Evolutionary conservation across 768 basidiomycete genomes (phyloP), one percentile per base, ranked within the genome.

Genomic region (Naganishia randhawae): DNA sequence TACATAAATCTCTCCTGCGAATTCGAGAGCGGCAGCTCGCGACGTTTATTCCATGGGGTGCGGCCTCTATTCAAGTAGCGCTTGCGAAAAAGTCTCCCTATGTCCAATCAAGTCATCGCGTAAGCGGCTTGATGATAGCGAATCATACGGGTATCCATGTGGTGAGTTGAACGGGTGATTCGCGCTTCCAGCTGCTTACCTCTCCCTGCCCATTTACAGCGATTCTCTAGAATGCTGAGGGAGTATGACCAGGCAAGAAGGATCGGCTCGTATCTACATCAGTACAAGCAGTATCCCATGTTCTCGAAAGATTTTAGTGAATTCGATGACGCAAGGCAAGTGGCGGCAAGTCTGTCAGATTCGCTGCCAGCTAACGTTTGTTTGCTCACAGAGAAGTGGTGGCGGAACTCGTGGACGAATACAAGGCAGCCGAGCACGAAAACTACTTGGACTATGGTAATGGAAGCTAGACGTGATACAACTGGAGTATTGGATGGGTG

Each of bases 121-220:
- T 98, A 66, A 97, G 94, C 78, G 95, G 95, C 0, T 84, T 99
- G 61, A 98, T 99, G 96, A 85, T 99, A 57, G 96, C 94, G 11
- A 99, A 99, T 74, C 96, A 99, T 78, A 99, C 96, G n/a, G 93
- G 92, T 74, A 92, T 99, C 68, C 92, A 92, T 31, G 93, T 92
- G 37, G 91, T 94, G 73, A 45, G 89, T 84, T 10, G 10, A 8
- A 1, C 37, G 19, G 37, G 5, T 32, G 27, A 22, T 17, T 19
- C 50, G 35, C 33, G 37, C 37, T 7, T 25, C 5, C 11, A n/a
- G 22, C 2, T 27, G n/a, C 39, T 51, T 19, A 50, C 25, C 62
- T 48, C 7, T 31, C 22, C n/a, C n/a, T n/a, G n/a, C n/a, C n/a
- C n/a, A 10, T 42, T 33, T 61, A 48, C 48, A 95, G 92, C 81